These are phyloP conservation scores for Puccinellia tenuiflora DNA, from an alignment of 176 grass and related monocot species.

Conservation along the genomic window DNA sequence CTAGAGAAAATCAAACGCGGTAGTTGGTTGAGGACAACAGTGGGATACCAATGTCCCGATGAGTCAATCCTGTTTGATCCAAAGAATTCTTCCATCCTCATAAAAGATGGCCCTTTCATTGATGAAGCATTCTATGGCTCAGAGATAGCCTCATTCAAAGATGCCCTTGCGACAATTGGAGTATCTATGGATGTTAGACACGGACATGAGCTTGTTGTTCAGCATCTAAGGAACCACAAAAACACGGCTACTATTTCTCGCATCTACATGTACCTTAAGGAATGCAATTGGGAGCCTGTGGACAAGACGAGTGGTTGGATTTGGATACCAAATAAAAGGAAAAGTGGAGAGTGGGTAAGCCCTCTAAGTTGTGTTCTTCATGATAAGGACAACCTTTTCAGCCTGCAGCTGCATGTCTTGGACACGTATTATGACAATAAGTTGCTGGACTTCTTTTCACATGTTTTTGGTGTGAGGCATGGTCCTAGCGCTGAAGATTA, in stretches of 20 bases:
- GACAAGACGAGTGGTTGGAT: constrained; percentile 34
- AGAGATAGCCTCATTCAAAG: constrained; percentile 34
- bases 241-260: constrained; percentile 35
- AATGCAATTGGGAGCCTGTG: constrained; percentile 41
- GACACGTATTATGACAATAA: constrained; percentile 54
- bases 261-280: constrained; percentile 49
- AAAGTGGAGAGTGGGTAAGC: constrained; percentile 50
- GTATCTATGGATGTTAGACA: constrained; percentile 30
- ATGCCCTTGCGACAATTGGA: constrained; percentile 38
- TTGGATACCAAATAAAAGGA: constrained; percentile 46
- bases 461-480: constrained; percentile 29
- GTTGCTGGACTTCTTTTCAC: constrained; percentile 45
- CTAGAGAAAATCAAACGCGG: constrained; percentile 9
- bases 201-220: constrained; percentile 29
- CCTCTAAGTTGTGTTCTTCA: constrained; percentile 38
- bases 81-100: constrained; percentile 24
- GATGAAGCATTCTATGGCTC: constrained; percentile 62
- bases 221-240: constrained; percentile 38
- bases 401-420: constrained; percentile 40
- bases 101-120: constrained; percentile 63
- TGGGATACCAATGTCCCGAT: constrained; percentile 42
- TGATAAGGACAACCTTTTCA: constrained; percentile 46
- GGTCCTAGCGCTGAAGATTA: constrained; percentile 36
- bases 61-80: constrained; percentile 62
- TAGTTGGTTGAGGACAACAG: constrained; percentile 57